phyloP scores from a whole-genome alignment of 176 grass and related monocot species.

The Rhynchospora breviuscula region DNA sequence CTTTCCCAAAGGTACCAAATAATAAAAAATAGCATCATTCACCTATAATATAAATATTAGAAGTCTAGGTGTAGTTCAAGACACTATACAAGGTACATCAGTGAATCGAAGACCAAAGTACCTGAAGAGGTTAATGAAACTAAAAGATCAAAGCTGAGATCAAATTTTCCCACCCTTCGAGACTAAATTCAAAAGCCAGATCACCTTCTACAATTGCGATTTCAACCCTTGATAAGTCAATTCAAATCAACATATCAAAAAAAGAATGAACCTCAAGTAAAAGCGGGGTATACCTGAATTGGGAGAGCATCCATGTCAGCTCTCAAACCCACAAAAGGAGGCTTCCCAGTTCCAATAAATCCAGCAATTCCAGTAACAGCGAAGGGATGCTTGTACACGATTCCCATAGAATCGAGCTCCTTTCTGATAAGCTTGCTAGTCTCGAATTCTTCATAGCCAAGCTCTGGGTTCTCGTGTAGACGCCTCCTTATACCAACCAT shows the following conservation, averaged over 20 bases:
- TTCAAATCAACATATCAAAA: not conserved
- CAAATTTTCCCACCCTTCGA: not conserved
- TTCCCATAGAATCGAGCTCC: conserved; percentile 64
- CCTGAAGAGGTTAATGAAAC: not conserved
- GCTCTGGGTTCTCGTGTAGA: conserved; percentile 89
- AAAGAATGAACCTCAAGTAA: not conserved
- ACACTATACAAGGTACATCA: not conserved
- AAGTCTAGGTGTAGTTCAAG: not conserved
- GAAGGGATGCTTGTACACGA: conserved; percentile 60
- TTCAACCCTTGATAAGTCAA: not conserved
- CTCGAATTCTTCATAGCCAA: conserved; percentile 72
- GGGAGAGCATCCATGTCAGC: conserved; percentile 95
- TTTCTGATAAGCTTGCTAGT: conserved; percentile 80
- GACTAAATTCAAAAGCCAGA: not conserved
- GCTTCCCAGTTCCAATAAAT: conserved; percentile 53
- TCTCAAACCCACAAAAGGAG: conserved; percentile 75
- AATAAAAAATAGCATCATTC: not conserved
- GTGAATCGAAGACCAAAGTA: not conserved
- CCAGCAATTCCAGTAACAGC: conserved; percentile 81
- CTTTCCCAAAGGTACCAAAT: not conserved
- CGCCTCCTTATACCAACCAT: conserved; percentile 72
- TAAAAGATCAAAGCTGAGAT: not conserved
- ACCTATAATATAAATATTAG: not conserved
- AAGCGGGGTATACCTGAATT: conserved; percentile 51
- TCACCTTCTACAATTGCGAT: not conserved